Base-by-base conservation (phyloP, 345 rosid genomes). In the Salix koriyanagi region DNA sequence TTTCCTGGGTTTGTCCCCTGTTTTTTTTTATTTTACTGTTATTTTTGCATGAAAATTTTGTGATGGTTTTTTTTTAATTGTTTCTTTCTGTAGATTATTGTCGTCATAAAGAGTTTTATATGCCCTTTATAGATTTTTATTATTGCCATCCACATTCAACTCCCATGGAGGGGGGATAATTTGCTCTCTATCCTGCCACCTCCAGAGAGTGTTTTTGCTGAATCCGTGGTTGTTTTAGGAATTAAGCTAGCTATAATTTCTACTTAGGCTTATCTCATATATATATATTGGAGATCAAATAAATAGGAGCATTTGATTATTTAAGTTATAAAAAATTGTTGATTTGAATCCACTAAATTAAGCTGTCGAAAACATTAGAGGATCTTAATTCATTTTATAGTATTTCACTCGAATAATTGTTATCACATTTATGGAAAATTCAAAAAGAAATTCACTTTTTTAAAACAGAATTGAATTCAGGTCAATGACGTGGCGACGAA, bases 1-100 rank as follows among this genome's bases (percentile, higher is more conserved):
- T 75, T 83, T 75, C 82, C 68, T 70, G 74, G 77, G 61, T 58
- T 39, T 79, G 77, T 77, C 81, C 72, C 74, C 62, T 16, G n/a
- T 32, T 21, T 56, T 36, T n/a, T 28, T 34, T 50, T 60, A 30
- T 12, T 14, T 64, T 0, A n/a, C 65, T 46, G 28, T 23, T 1
- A 2, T 75, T 73, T 73, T 71, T 83, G 77, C 74, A 83, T 73
- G 79, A 46, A 82, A 69, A 69, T 23, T 60, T 5, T 71, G 11
- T 12, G 10, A 7, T 5, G 2, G 3, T 23, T 19, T 48, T 41
- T 41, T 64, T 67, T 56, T 7, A 46, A 19, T 44, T 37, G 58
- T 28, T 68, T 39, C 9, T 66, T 44, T 61, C 67, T 71, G 52
- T 68, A 67, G 61, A 67, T 67, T 68, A 71, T 50, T 67, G 48